Evolutionary conservation across 1,284 basidiomycete species (phyloP), one percentile per base, ranked within the genome.

Genomic region (Peniophora sp.): DNA sequence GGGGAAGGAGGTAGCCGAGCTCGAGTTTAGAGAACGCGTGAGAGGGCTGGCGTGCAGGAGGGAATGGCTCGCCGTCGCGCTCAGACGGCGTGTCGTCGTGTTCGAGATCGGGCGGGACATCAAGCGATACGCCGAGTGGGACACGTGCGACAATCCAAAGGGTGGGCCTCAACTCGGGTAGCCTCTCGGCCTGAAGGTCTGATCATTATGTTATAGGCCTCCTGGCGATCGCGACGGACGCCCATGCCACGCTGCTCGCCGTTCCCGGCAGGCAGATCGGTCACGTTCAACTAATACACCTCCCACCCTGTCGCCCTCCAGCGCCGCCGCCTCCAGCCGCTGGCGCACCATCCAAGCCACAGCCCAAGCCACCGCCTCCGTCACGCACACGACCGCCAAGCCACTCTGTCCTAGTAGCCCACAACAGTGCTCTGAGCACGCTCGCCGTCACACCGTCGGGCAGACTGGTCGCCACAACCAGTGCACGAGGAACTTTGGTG

Each of bases 1-100:
- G 1, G 83, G 81, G 3, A 70, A 73, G 48, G 85, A 93, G 59
- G 84, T 94, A 36, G 90, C 88, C 24, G 91, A 96, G 66, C 77
- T 97, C 50, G 93, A 97, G 69, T 97, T 97, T 63, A 82, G 88
- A 54, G 92, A 96, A 66, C 76, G 79, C 49, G 91, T 97, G 1
- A 74, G 88, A 48, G 92, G 91, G 0, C 67, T 97, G 36, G 81
- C 83, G 1, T 89, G 85, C 56, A 73, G 95, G 55, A 75, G 87
- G 24, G 87, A 88, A 12, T 89, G 87, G 78, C 78, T 97, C 43
- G 85, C 87, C 22, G 86, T 97, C 20, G 88, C 91, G 15, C 73
- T 97, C 37, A 78, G 84, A 23, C 74, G 88, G 43, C 76, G 91
- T 52, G 87, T 92, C 24, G 80, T 93, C 20, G 78, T 88, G 27